phyloP scores from a whole-genome alignment of 768 basidiomycete genomes.

The Lactifluus volemus region DNA sequence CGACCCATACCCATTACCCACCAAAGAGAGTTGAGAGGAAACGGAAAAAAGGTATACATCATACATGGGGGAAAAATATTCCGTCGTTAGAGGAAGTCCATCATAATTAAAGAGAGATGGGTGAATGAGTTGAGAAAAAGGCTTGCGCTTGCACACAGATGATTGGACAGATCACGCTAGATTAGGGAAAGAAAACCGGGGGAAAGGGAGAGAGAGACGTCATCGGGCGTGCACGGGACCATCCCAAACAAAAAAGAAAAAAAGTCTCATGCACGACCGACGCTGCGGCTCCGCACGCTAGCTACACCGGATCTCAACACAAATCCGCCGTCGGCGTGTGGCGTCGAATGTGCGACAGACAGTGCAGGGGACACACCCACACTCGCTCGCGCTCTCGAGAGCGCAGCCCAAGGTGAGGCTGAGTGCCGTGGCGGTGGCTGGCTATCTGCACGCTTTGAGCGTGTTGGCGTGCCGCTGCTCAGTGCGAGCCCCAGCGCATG shows the following conservation, averaged over 20 bases:
- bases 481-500: neutral
- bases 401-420: slow-evolving; percentile 9
- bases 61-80: neutral
- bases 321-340: slow-evolving; percentile 9
- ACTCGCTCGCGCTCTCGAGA: slow-evolving; percentile 10
- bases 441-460: slow-evolving; percentile 14
- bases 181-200: neutral
- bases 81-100: slow-evolving; percentile 6
- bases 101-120: neutral
- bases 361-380: slow-evolving; percentile 14
- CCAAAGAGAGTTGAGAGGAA: neutral
- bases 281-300: slow-evolving; percentile 6
- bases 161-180: slow-evolving; percentile 8
- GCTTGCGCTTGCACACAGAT: slow-evolving; percentile 2
- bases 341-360: slow-evolving; percentile 8
- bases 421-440: slow-evolving; percentile 14
- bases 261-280: neutral
- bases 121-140: neutral
- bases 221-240: neutral
- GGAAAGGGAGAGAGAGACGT: neutral
- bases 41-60: slow-evolving; percentile 2
- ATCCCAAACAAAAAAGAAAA: neutral
- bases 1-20: neutral
- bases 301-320: slow-evolving; percentile 5
- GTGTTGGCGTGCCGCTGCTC: neutral